Conservation (phyloP, 345 rosid species). For the Stellera chamaejasme region DNA sequence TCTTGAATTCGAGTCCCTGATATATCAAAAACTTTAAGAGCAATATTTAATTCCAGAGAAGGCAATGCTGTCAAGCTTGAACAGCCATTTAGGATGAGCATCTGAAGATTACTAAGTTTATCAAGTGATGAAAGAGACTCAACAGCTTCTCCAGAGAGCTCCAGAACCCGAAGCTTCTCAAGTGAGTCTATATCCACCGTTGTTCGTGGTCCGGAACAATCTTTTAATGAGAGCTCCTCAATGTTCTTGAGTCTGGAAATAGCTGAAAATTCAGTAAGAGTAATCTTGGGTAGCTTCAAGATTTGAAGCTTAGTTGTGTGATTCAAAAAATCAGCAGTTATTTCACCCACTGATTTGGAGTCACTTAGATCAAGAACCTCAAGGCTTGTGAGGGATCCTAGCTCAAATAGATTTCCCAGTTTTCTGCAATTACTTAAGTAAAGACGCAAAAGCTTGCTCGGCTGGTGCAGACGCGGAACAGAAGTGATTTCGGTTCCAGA, state of each 20-base stretch:
- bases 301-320: constrained; percentile 6
- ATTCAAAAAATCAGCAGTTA: constrained; percentile 11
- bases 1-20: constrained; percentile 16
- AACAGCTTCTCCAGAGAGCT: constrained; percentile 10
- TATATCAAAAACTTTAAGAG: constrained; percentile 22
- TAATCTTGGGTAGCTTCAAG: constrained; percentile 15
- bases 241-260: constrained; percentile 16
- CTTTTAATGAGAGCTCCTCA: constrained; percentile 14
- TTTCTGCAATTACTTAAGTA: constrained; percentile 11
- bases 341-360: constrained; percentile 3
- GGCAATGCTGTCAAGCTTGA: constrained; percentile 9
- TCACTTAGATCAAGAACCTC: constrained; percentile 18
- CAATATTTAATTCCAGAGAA: constrained; percentile 8
- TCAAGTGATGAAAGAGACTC: constrained; percentile 8
- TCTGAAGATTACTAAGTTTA: constrained; percentile 12
- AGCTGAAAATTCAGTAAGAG: constrained; percentile 1
- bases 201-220: constrained; percentile 3
- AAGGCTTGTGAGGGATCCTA: not conserved
- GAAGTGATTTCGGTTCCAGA: constrained; percentile 22
- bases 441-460: constrained; percentile 18
- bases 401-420: constrained; percentile 8
- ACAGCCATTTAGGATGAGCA: constrained; percentile 17
- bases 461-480: constrained; percentile 14
- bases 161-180: constrained; percentile 11
- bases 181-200: constrained; percentile 6